Conservation (phyloP, 1,284 basidiomycete genomes). For the Salmacisia buchloeana region DNA sequence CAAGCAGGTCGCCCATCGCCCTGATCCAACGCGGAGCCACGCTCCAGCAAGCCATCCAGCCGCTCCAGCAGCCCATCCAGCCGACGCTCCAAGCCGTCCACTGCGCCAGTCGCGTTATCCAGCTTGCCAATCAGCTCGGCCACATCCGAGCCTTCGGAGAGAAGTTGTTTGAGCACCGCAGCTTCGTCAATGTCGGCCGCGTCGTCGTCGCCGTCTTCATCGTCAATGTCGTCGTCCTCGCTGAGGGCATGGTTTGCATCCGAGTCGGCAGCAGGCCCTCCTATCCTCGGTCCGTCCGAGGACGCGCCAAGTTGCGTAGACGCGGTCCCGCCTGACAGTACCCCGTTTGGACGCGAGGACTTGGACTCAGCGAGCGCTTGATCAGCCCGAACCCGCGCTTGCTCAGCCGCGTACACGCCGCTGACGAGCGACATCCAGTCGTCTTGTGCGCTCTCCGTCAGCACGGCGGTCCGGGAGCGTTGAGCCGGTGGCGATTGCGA, state of each 20-base stretch:
- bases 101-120: conserved; percentile 23
- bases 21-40: too few species aligned
- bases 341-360: conserved; percentile 8
- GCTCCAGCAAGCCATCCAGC: conserved; percentile 19
- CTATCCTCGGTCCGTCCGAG: too few species aligned
- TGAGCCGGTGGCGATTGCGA: neutral
- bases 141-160: conserved; percentile 10
- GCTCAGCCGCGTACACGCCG: neutral
- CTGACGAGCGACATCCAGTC: neutral
- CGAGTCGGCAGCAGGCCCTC: too few species aligned
- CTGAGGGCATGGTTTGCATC: neutral
- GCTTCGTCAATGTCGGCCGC: conserved; percentile 16
- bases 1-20: too few species aligned
- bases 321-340: neutral
- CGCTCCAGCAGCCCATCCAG: conserved; percentile 22
- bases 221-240: conserved; percentile 31
- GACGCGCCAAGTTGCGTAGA: neutral
- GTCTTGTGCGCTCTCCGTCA: neutral
- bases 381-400: neutral
- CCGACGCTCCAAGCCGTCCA: conserved; percentile 24
- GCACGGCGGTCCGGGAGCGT: neutral
- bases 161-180: neutral
- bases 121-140: conserved; percentile 17
- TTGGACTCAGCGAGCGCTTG: conserved; percentile 14
- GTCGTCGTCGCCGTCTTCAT: conserved; percentile 19